These are phyloP conservation scores for Starmerella cellae DNA, from an alignment of 805 yeast species.

Conservation along the genomic window DNA sequence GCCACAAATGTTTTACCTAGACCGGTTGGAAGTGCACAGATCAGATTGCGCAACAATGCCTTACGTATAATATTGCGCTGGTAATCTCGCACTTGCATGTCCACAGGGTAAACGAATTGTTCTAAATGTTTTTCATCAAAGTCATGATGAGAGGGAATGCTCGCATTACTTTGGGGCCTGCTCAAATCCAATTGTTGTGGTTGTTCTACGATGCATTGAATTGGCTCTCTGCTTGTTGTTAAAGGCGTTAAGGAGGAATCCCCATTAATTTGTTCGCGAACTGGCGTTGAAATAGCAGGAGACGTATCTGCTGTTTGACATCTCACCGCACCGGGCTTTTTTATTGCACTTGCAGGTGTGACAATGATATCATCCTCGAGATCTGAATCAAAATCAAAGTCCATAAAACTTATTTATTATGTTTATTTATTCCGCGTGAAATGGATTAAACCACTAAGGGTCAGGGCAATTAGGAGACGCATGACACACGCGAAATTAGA, in stretches of 20 bases:
- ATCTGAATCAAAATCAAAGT: background rate
- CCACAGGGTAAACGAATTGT: constrained; percentile 70
- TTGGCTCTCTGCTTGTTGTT: no score
- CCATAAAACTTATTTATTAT: background rate
- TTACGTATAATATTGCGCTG: constrained; percentile 67
- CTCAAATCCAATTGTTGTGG: background rate
- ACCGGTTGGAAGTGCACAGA: constrained; percentile 95
- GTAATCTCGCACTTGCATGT: constrained; percentile 72
- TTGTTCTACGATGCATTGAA: no score
- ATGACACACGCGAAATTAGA: no score
- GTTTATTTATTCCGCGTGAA: no score
- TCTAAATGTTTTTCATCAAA: constrained; percentile 31
- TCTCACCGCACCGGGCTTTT: background rate
- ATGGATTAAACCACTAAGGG: no score
- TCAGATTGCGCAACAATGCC: constrained; percentile 56
- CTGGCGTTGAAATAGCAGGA: background rate
- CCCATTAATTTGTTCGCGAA: background rate
- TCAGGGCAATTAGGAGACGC: no score
- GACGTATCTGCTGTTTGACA: background rate
- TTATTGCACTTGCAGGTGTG: background rate
- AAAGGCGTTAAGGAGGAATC: background rate
- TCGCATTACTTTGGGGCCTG: background rate
- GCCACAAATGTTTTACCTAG: constrained; percentile 95
- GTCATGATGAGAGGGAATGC: constrained; percentile 28
- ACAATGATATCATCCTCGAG: background rate